These are phyloP conservation scores for Fusarium musae DNA, from an alignment of 2,329 filamentous ascomycete species.

Conservation along the genomic window DNA sequence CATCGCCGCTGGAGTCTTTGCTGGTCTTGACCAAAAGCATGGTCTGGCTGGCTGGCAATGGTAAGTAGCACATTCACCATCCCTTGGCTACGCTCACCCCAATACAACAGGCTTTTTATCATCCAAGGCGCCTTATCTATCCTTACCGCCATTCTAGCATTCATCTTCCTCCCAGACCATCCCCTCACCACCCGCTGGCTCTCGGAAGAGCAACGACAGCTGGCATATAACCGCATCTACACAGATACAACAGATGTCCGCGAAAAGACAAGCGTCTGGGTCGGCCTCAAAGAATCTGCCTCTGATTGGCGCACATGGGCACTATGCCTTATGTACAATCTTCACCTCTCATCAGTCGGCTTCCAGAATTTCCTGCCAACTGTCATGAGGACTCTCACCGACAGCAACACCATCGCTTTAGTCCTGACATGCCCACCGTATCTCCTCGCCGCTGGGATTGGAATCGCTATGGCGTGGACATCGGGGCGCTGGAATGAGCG, in stretches of 20 bases:
- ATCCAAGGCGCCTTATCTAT: conserved; percentile 47
- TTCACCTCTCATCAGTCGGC: conserved; percentile 39
- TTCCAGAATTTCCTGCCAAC: conserved; percentile 47
- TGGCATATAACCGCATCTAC: conserved; percentile 54
- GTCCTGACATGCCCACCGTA: conserved; percentile 63
- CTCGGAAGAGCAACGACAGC: conserved; percentile 50
- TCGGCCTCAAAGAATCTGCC: conserved; percentile 39
- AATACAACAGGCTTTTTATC: conserved; percentile 38
- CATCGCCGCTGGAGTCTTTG: conserved; percentile 56
- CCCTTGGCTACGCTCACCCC: accelerated
- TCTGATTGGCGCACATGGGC: conserved; percentile 46
- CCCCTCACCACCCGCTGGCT: conserved; percentile 53
- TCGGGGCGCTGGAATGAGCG: conserved; percentile 58
- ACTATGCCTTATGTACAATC: conserved; percentile 43
- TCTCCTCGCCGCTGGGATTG: conserved; percentile 51
- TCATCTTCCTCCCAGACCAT: conserved; percentile 51
- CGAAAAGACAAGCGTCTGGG: conserved; percentile 53
- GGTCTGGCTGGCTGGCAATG: conserved; percentile 47
- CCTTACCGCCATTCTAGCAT: conserved; percentile 43
- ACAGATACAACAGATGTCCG: conserved; percentile 42
- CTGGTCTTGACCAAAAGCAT: conserved; percentile 40
- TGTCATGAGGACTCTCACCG: conserved; percentile 59
- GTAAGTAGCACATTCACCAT: not conserved
- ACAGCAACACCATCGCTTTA: conserved; percentile 58
- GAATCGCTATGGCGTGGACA: conserved; percentile 36